Evolutionary conservation across 2,329 filamentous ascomycete genomes (phyloP).

Genomic region (Penicillium aurantiogriseum): DNA sequence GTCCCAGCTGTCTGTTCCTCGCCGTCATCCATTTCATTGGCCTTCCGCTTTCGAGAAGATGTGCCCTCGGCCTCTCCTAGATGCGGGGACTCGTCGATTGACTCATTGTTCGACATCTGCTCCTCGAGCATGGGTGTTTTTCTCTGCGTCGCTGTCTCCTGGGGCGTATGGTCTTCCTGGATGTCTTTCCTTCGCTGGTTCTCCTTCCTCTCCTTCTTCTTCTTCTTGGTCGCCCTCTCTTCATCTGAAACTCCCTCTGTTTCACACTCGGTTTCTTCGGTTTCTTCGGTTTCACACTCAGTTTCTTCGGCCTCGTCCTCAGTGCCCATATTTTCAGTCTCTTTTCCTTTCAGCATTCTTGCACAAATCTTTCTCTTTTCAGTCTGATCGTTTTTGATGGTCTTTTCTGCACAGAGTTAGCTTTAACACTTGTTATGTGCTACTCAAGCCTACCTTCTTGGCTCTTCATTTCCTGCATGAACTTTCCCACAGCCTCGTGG

Average conservation of each 20-base stretch:
- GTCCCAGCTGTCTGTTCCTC: neutral
- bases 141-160: neutral
- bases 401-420: neutral
- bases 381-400: neutral
- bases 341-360: neutral
- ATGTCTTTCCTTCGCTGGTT: neutral
- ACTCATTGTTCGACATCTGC: neutral
- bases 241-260: neutral
- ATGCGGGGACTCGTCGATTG: neutral
- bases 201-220: too few relatives aligned
- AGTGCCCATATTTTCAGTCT: neutral
- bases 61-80: neutral
- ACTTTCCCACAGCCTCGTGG: neutral
- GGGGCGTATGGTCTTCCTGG: neutral
- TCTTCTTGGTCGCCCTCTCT: neutral
- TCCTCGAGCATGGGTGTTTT: neutral
- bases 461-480: neutral
- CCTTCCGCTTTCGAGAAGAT: neutral
- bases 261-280: neutral
- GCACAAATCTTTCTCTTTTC: neutral
- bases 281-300: too few relatives aligned
- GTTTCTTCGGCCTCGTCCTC: neutral
- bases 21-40: neutral
- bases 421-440: neutral
- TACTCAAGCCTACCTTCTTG: neutral